phyloP scores from a whole-genome alignment of 257 asterid species.

The Petrea volubilis region DNA sequence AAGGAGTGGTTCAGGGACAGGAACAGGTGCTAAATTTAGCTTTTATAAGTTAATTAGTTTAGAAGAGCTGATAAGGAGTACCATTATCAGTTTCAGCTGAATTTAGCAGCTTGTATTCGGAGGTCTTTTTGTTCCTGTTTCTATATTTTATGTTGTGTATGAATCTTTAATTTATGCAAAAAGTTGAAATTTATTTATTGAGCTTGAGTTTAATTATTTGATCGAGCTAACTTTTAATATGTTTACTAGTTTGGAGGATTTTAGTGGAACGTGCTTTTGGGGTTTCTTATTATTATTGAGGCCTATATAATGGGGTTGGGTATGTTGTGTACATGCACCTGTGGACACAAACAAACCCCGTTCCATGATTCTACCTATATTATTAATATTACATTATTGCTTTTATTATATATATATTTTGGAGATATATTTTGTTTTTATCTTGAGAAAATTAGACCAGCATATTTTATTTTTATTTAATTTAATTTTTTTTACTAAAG shows the following conservation, averaged over 20 bases:
- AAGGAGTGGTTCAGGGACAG: slow-evolving; percentile 42
- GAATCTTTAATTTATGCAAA: no score
- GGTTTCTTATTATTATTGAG: slow-evolving; percentile 31
- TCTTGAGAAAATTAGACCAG: no score
- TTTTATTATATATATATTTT: no score
- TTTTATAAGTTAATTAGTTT: slow-evolving; percentile 33
- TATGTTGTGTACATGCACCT: not conserved
- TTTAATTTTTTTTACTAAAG: no score
- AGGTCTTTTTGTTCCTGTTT: slow-evolving; percentile 63
- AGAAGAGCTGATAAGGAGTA: slow-evolving; percentile 11
- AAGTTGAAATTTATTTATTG: not conserved
- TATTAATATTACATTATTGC: no score
- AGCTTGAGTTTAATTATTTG: not conserved
- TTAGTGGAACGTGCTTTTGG: slow-evolving; percentile 33
- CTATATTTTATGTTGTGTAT: slow-evolving; percentile 27
- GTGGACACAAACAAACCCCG: not conserved
- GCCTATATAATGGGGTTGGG: not conserved
- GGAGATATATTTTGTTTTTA: no score
- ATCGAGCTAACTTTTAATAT: not conserved
- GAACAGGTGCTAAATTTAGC: slow-evolving; percentile 77
- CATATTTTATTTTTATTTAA: no score
- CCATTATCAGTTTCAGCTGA: slow-evolving; percentile 40
- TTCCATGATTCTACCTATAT: not conserved
- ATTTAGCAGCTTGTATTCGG: slow-evolving; percentile 52
- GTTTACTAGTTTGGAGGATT: slow-evolving; percentile 9